A percentile compares a stretch with the other conserved stretches of the same genome.
phyloP scores from a whole-genome alignment of 1,139 yeast species.

The Wickerhamomyces sp. region DNA sequence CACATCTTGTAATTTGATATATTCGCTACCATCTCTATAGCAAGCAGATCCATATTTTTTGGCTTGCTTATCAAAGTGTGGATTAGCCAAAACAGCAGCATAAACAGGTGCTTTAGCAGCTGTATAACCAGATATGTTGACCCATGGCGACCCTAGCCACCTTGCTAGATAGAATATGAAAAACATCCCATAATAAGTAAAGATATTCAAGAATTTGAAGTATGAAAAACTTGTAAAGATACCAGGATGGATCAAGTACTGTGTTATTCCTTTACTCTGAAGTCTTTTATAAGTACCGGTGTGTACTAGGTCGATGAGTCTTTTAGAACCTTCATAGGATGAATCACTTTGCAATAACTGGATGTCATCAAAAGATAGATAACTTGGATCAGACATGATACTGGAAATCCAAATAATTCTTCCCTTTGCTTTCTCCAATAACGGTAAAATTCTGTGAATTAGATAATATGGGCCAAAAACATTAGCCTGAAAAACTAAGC shows the following conservation, averaged over 20 bases:
- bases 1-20: slow-evolving; percentile 47
- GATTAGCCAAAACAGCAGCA: slow-evolving; percentile 46
- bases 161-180: slow-evolving; percentile 81
- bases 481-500: slow-evolving; percentile 89
- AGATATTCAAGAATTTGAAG: slow-evolving; percentile 64
- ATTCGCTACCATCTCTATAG: slow-evolving; percentile 58
- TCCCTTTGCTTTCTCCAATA: slow-evolving; percentile 50
- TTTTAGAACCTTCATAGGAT: slow-evolving; percentile 90
- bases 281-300: slow-evolving; percentile 56
- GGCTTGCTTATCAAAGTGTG: slow-evolving; percentile 40
- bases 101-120: slow-evolving; percentile 86
- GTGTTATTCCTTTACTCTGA: slow-evolving; percentile 48
- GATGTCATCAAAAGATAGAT: slow-evolving; percentile 66
- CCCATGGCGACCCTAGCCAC: slow-evolving; percentile 77
- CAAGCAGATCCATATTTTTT: slow-evolving; percentile 75
- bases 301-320: slow-evolving; percentile 81
- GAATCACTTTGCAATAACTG: slow-evolving; percentile 59
- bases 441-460: slow-evolving; percentile 52
- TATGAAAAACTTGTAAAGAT: slow-evolving; percentile 84
- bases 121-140: slow-evolving; percentile 78
- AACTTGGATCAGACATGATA: slow-evolving; percentile 68
- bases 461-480: slow-evolving; percentile 92
- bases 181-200: slow-evolving; percentile 84
- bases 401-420: slow-evolving; percentile 82
- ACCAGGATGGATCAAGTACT: slow-evolving; percentile 89